Conservation (phyloP, 306 rosid genomes). For the Clitoria ternatea region DNA sequence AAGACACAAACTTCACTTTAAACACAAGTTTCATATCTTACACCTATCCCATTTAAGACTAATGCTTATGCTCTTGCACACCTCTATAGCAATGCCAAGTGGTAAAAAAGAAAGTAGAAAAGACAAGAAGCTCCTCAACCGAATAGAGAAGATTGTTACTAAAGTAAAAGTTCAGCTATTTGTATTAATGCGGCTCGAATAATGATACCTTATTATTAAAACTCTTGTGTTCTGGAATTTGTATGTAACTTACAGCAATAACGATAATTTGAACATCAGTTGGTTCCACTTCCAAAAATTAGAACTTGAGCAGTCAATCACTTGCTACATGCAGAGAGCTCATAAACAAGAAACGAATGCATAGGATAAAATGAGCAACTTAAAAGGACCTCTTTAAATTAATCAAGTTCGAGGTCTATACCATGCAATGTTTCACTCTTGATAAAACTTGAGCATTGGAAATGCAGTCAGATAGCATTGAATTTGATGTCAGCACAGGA, state of each 20-base stretch:
- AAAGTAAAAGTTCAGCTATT: not conserved
- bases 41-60: not conserved
- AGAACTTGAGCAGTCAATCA: not conserved
- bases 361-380: not conserved
- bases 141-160: not conserved
- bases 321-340: not conserved
- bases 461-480: not conserved
- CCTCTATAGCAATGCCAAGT: not conserved
- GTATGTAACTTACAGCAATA: not conserved
- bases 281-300: not conserved
- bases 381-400: not conserved
- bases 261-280: not conserved
- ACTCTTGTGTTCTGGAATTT: not conserved
- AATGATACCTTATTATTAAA: not conserved
- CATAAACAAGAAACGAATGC: not conserved
- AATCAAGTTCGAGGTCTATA: not conserved
- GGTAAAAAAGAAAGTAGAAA: not conserved
- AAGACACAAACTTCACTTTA: not conserved
- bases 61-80: not conserved
- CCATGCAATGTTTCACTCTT: too few relatives aligned
- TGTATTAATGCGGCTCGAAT: not conserved
- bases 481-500: not conserved
- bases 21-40: not conserved
- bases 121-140: not conserved
- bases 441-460: not conserved